phyloP scores from a whole-genome alignment of 768 basidiomycete species.

The Tricholoma saponaceum region DNA sequence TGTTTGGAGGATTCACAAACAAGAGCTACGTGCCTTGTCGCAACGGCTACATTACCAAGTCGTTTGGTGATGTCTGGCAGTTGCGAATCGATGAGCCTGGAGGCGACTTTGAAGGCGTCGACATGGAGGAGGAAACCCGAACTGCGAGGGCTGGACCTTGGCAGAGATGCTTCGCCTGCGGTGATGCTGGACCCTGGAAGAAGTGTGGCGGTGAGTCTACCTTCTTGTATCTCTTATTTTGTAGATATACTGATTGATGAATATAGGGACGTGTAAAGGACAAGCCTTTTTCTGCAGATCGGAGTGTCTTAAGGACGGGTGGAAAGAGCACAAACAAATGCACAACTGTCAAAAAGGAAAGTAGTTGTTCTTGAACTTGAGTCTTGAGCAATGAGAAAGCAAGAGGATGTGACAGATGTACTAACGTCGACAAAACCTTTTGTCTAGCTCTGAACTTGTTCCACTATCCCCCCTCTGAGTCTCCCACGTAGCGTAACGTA shows the following conservation, averaged over 20 bases:
- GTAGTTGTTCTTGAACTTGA: too few relatives aligned
- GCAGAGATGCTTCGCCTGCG: conserved; percentile 37
- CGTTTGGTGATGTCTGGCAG: conserved; percentile 36
- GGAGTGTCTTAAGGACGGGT: conserved; percentile 23
- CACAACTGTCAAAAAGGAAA: conserved; percentile 21
- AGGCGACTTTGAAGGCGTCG: conserved; percentile 31
- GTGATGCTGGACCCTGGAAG: conserved; percentile 31
- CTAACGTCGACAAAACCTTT: too few relatives aligned
- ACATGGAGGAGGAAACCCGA: conserved; percentile 32
- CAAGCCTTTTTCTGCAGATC: conserved; percentile 22
- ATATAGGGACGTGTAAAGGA: conserved; percentile 21
- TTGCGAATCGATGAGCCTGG: conserved; percentile 31
- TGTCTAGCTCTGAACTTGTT: too few relatives aligned
- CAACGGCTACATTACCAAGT: conserved; percentile 21
- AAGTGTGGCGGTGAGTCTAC: conserved; percentile 36
- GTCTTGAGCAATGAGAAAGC: too few relatives aligned
- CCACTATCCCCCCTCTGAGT: too few relatives aligned
- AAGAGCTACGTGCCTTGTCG: conserved; percentile 30
- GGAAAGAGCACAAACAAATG: conserved; percentile 26
- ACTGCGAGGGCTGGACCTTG: conserved; percentile 34
- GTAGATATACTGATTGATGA: not conserved
- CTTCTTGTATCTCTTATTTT: not conserved
- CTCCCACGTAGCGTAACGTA: too few relatives aligned
- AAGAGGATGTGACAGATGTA: too few relatives aligned
- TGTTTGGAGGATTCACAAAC: conserved; percentile 39